Evolutionary conservation across 352 stramenopile genomes (phyloP), one percentile per base, ranked within the genome.

Genomic region (Phytophthora nicotianae): DNA sequence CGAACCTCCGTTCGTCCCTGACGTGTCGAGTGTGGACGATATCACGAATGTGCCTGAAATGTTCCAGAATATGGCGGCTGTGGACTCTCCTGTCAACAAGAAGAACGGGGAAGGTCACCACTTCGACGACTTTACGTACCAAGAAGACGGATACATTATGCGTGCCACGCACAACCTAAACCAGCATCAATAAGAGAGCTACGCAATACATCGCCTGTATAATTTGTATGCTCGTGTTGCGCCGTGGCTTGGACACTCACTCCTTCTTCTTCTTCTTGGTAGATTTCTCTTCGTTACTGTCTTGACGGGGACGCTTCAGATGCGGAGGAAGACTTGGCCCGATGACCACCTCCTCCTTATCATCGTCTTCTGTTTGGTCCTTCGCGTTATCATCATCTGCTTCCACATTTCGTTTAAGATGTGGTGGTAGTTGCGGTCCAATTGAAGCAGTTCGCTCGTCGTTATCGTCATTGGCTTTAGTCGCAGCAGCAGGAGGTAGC

Each of bases 61-160:
- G 84, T 96, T 96, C 68, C 88, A 95, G 70, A 92, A 91, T 50
- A 96, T 96, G 88, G 86, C 83, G 11, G 86, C 88, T 0, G 79
- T 96, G 26, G 88, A 96, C 67, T 96, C 88, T 41, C 88, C 88
- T 24, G 85, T 95, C 26, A 91, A 89, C 80, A 93, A 91, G 52
- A 93, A 95, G 65, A 89, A 81, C 46, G 82, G 85, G 40, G 83
- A 93, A 33, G 83, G 83, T 5, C 82, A 93, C 43, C 88, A 96
- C 70, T 96, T 96, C 65, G 88, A 96, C 53, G 86, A 96, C 73
- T 96, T 96, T 63, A 92, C 85, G 55, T 96, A 93, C 71, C 86
- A 95, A 60, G 88, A 95, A 75, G 85, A 96, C 19, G 79, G 79
- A 37, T 76, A 70, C 52, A 77, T 88, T 60, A 74, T 78, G 62